These are phyloP conservation scores for Ophiocordyceps sinensis DNA, from an alignment of 2,329 filamentous ascomycete species.

Conservation along the genomic window DNA sequence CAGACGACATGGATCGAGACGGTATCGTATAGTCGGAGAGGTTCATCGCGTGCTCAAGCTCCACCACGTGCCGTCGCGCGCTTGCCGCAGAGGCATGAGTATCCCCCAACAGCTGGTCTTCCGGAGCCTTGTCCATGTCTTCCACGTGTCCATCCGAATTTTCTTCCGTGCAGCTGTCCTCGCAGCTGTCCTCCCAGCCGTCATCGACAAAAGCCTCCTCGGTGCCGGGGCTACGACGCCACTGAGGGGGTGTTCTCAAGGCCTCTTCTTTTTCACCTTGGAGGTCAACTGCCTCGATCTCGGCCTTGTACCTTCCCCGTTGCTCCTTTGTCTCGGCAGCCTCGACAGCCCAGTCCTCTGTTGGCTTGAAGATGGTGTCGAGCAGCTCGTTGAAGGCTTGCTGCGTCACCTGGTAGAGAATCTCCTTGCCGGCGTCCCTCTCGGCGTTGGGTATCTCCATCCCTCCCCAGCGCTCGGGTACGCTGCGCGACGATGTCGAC, in stretches of 20 bases:
- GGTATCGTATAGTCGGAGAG: slow-evolving; percentile 2
- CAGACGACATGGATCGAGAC: neutral
- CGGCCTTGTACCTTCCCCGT: slow-evolving; percentile 40
- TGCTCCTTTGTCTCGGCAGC: slow-evolving; percentile 47
- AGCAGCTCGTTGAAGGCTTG: slow-evolving; percentile 85
- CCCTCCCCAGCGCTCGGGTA: slow-evolving; percentile 62
- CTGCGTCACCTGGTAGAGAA: slow-evolving; percentile 82
- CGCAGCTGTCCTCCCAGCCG: no score
- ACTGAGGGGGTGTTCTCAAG: neutral
- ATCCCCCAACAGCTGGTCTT: slow-evolving; percentile 24
- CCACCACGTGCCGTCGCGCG: slow-evolving; percentile 16
- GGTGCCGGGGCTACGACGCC: no score
- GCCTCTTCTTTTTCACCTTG: slow-evolving; percentile 11
- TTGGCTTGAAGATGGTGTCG: slow-evolving; percentile 68
- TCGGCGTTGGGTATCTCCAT: slow-evolving; percentile 71
- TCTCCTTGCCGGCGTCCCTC: slow-evolving; percentile 70
- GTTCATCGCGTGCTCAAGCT: slow-evolving; percentile 14
- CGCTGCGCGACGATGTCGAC: slow-evolving; percentile 57
- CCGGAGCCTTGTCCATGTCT: slow-evolving; percentile 11
- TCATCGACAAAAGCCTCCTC: no score
- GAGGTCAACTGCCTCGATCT: slow-evolving; percentile 27
- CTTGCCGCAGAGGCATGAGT: slow-evolving; percentile 28
- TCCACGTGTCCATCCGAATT: no score
- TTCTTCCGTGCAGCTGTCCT: no score
- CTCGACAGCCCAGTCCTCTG: slow-evolving; percentile 62